These are phyloP conservation scores for Zygosaccharomyces bisporus DNA, from an alignment of 805 yeast species.

Conservation along the genomic window DNA sequence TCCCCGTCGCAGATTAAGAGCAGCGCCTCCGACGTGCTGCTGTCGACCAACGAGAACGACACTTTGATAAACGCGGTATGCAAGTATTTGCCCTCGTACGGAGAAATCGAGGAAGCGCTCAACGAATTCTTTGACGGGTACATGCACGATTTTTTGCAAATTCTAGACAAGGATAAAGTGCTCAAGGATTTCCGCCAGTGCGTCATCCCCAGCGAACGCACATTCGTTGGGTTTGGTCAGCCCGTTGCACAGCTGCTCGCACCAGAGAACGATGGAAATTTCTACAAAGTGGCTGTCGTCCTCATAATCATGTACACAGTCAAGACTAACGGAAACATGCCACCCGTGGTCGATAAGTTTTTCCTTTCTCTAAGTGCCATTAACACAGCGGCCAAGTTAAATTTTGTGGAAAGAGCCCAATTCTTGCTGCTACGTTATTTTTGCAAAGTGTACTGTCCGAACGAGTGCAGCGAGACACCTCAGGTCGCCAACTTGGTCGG, in stretches of 20 bases:
- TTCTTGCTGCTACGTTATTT: constrained; percentile 26
- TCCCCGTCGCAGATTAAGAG: constrained; percentile 6
- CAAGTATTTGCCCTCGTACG: constrained; percentile 16
- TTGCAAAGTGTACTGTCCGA: constrained; percentile 15
- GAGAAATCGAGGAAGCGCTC: constrained; percentile 13
- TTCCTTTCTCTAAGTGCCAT: constrained; percentile 22
- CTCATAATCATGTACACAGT: constrained; percentile 20
- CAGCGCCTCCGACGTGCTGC: background rate
- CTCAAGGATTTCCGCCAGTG: constrained; percentile 15
- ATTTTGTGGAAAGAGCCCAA: constrained; percentile 31
- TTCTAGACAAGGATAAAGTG: constrained; percentile 21
- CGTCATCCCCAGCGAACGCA: constrained; percentile 9
- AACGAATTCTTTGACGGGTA: constrained; percentile 17
- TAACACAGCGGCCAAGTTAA: constrained; percentile 21
- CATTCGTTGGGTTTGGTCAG: constrained; percentile 6
- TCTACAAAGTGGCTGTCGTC: constrained; percentile 27
- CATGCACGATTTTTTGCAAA: constrained; percentile 17
- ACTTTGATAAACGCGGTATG: constrained; percentile 11
- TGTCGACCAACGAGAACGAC: constrained; percentile 8
- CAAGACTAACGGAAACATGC: constrained; percentile 18
- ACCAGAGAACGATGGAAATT: constrained; percentile 20
- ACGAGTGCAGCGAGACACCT: constrained; percentile 23
- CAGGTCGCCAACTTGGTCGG: constrained; percentile 22
- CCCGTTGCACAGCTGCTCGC: constrained; percentile 10
- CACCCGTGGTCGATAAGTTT: constrained; percentile 19